A percentile compares a stretch with the other conserved stretches of the same genome.
Conservation (phyloP, 2,329 filamentous ascomycete genomes). For the Ophiostoma quercus region DNA sequence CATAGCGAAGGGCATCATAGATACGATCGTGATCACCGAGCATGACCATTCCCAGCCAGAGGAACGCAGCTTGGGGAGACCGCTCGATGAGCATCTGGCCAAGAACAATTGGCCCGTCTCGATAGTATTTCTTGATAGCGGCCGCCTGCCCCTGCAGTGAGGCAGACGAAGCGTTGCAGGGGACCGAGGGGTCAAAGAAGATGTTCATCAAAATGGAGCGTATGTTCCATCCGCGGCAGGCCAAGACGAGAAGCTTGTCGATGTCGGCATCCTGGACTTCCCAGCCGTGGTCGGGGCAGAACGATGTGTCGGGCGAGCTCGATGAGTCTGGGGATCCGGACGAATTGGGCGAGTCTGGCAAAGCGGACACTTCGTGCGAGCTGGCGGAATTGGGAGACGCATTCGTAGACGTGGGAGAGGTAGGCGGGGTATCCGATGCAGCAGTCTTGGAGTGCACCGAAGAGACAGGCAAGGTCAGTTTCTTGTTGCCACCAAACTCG, state of each 20-base stretch:
- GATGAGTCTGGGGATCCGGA: no score
- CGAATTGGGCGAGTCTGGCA: no score
- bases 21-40: slow-evolving; percentile 28
- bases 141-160: slow-evolving; percentile 32
- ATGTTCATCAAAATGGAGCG: slow-evolving; percentile 30
- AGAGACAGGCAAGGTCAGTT: slow-evolving; percentile 23
- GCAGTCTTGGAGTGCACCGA: not conserved
- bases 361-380: no score
- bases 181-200: slow-evolving; percentile 31
- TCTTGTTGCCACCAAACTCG: slow-evolving; percentile 19
- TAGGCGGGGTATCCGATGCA: no score
- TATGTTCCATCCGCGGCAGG: slow-evolving; percentile 30
- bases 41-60: slow-evolving; percentile 32
- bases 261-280: slow-evolving; percentile 6
- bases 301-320: no score
- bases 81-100: slow-evolving; percentile 31
- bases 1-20: slow-evolving; percentile 28
- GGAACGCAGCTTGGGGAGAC: slow-evolving; percentile 28
- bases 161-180: slow-evolving; percentile 32
- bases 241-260: slow-evolving; percentile 31
- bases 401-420: no score
- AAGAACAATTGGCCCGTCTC: slow-evolving; percentile 25
- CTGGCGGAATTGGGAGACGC: not conserved
- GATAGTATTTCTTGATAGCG: slow-evolving; percentile 28
- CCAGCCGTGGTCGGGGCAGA: slow-evolving; percentile 1